Conservation (phyloP, 1,139 yeast species). For the Pneumocystis carinii region DNA sequence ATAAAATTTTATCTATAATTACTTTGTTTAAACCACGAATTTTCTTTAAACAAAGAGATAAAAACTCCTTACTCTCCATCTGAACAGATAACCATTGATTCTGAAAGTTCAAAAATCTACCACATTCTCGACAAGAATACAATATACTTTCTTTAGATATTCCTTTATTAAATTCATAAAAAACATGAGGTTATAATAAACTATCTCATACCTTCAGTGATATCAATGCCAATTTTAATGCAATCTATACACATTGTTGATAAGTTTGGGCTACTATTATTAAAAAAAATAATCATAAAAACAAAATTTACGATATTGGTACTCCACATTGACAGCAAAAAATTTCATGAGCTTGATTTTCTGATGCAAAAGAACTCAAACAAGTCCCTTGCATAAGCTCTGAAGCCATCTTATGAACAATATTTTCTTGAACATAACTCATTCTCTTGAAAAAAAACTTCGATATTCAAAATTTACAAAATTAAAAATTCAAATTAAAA, state of each 20-base stretch:
- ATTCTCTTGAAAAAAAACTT: background rate
- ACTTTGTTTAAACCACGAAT: conserved; percentile 68
- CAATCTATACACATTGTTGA: conserved; percentile 96
- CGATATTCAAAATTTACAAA: background rate
- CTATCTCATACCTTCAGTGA: conserved; percentile 50
- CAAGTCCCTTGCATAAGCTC: background rate
- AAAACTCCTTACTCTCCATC: conserved; percentile 77
- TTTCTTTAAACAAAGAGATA: conserved; percentile 79
- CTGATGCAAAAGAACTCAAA: background rate
- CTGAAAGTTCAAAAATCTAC: conserved; percentile 88
- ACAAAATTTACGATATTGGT: conserved; percentile 84
- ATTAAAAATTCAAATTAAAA: background rate
- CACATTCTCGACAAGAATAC: conserved; percentile 94
- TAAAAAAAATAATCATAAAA: background rate
- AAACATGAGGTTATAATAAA: background rate
- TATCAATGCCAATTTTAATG: conserved; percentile 83
- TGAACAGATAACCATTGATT: conserved; percentile 84
- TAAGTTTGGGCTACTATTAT: conserved; percentile 30
- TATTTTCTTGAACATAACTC: background rate
- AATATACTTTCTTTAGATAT: conserved; percentile 89
- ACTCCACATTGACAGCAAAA: conserved; percentile 97
- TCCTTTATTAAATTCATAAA: background rate
- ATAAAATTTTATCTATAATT: background rate
- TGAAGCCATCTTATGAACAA: background rate
- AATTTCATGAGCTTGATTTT: conserved; percentile 26